A percentile compares a stretch with the other conserved stretches of the same genome.
Evolutionary conservation across 768 basidiomycete genomes (phyloP).

Genomic region (Leccinum boreale): DNA sequence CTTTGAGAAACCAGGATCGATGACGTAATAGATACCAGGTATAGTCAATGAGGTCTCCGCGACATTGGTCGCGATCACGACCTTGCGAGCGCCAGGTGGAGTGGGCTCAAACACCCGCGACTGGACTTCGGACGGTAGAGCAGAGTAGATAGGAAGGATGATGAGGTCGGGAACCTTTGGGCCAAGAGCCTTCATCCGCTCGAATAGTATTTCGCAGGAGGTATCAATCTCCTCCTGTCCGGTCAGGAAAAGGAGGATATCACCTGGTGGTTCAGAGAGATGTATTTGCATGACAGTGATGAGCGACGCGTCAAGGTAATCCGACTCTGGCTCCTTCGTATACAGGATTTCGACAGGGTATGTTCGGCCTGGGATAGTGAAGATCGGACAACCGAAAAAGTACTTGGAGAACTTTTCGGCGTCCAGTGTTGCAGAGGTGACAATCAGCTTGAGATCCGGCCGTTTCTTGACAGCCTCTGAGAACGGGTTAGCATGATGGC

Average conservation of each 20-base stretch:
- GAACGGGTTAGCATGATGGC: constrained; percentile 16
- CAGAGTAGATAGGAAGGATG: constrained; percentile 97
- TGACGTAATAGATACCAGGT: constrained; percentile 97
- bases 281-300: constrained; percentile 99
- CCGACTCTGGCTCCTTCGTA: constrained; percentile 96
- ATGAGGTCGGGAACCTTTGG: constrained; percentile 98
- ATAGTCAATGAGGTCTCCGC: constrained; percentile 99
- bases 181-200: constrained; percentile 98
- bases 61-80: constrained; percentile 99
- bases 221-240: constrained; percentile 99
- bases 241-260: constrained; percentile 94
- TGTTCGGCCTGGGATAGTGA: constrained; percentile 99
- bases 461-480: constrained; percentile 92
- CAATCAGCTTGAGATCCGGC: constrained; percentile 95
- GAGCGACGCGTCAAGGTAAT: constrained; percentile 96
- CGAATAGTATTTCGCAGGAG: constrained; percentile 92
- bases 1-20: constrained; percentile 98
- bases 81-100: constrained; percentile 97
- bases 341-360: constrained; percentile 98
- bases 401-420: constrained; percentile 99
- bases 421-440: constrained; percentile 98
- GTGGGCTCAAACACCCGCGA: constrained; percentile 97
- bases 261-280: constrained; percentile 95
- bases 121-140: constrained; percentile 96
- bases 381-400: constrained; percentile 98